A percentile compares a stretch with the other conserved stretches of the same genome.
phyloP scores from a whole-genome alignment of 2,329 filamentous ascomycete species.

The Myriosclerotinia scirpicola region DNA sequence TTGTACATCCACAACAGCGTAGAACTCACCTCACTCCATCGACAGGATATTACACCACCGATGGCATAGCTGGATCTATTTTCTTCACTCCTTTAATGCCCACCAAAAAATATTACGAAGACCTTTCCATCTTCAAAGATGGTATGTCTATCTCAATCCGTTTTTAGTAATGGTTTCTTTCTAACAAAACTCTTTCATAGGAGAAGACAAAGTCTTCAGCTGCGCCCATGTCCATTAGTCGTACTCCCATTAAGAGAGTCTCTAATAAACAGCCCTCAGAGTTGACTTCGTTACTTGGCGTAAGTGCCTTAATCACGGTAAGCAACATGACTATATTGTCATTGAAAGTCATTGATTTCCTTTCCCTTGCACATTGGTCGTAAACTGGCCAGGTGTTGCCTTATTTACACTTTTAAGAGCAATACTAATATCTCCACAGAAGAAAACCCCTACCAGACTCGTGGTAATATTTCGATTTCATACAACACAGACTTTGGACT shows the following conservation, averaged over 20 bases:
- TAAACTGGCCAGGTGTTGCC: too few species aligned
- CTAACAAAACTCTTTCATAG: neutral
- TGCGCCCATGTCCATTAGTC: neutral
- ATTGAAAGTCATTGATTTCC: neutral
- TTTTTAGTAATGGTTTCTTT: neutral
- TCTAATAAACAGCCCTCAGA: neutral
- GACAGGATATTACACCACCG: too few species aligned
- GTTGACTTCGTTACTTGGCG: neutral
- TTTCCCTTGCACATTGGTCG: neutral
- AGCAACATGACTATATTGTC: neutral
- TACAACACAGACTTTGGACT: neutral
- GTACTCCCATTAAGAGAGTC: neutral
- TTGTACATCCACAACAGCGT: too few species aligned
- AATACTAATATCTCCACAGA: neutral
- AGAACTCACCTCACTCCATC: too few species aligned
- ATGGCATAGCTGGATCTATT: neutral
- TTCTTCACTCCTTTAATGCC: neutral
- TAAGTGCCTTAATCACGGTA: neutral
- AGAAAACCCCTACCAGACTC: neutral
- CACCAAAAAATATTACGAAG: neutral
- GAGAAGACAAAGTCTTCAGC: neutral
- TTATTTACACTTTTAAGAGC: neutral
- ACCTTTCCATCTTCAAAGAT: neutral
- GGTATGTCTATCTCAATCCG: neutral
- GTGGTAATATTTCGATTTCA: neutral